Percentiles rank a stretch among this genome's conserved stretches.
Conservation (phyloP, 768 basidiomycete species). For the Serendipita sp. region DNA sequence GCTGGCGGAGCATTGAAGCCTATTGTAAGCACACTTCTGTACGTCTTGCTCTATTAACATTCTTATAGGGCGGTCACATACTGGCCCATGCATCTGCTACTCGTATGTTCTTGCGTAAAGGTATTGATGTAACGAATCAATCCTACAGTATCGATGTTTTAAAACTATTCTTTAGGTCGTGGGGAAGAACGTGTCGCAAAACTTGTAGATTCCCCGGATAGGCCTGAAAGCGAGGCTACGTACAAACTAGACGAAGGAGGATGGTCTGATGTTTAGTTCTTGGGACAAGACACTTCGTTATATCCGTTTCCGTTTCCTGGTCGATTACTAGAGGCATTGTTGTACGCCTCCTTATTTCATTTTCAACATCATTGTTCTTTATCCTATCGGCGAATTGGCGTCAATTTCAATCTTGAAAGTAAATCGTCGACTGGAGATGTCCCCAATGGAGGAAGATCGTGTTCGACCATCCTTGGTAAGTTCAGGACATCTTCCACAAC, state of each 20-base stretch:
- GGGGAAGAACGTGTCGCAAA: slow-evolving; percentile 86
- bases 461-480: not conserved
- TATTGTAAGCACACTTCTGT: slow-evolving; percentile 23
- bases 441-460: not conserved
- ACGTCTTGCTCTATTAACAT: slow-evolving; percentile 9
- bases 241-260: slow-evolving; percentile 86
- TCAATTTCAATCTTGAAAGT: not conserved
- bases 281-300: not conserved
- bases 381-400: not conserved
- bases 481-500: not conserved
- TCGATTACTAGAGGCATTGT: too few relatives aligned
- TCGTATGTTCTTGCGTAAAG: slow-evolving; percentile 75
- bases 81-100: slow-evolving; percentile 81
- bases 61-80: slow-evolving; percentile 55
- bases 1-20: slow-evolving; percentile 86
- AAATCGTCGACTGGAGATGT: not conserved
- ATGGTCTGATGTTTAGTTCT: slow-evolving; percentile 58
- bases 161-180: slow-evolving; percentile 34
- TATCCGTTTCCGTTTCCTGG: not conserved
- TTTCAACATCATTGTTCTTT: not conserved
- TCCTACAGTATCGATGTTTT: not conserved
- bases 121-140: slow-evolving; percentile 21
- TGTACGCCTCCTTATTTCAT: too few relatives aligned
- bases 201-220: slow-evolving; percentile 75
- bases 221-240: slow-evolving; percentile 79